Evolutionary conservation across 2,329 filamentous ascomycete genomes (phyloP), one percentile per base, ranked within the genome.

Genomic region (Colletotrichum sp.): DNA sequence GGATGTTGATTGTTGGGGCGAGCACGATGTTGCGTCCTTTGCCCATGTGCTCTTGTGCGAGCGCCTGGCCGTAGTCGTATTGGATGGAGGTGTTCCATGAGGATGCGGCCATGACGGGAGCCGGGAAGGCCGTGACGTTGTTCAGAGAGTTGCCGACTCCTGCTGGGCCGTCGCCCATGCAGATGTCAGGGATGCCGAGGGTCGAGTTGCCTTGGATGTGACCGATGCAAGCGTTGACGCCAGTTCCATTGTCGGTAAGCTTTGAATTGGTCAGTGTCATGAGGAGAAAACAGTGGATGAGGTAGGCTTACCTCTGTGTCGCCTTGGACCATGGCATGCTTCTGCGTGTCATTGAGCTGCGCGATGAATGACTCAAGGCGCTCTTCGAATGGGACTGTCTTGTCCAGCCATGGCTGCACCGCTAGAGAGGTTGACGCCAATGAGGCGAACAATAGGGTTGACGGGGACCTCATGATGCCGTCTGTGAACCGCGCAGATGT

Each of bases 1-100:
- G 90, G 81, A 91, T 91, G 80, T 92, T 92, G 36, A 93, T 89
- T 0, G 91, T 93, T 2, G 91, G 91, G 1, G 89, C 91, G 30
- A 93, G 85, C 16, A 93, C 84, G 7, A 93, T 85, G 68, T 92
- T 87, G 4, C 90, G 88, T 15, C 90, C 89, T 79, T 93, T 92
- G 8, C 77, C 78, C 61, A 81, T 75, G 12, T 76, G 78, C 28
- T 81, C 80, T 8, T 77, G 69, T 5, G 65, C 67, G 3, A 77
- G 77, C 3, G 75, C 61, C n/a, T 73, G 64, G 34, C 75, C 77
- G 25, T 7, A 74, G 0, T 70, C 69, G 1, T 77, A 70, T 16
- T 79, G 69, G 3, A 81, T 48, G 8, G 78, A 74, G 1, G 84
- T 83, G 6, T 87, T 85, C 74, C 82, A 83, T 18, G 86, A 65